A percentile compares a stretch with the other conserved stretches of the same genome.
Evolutionary conservation across 176 grass and related monocot genomes (phyloP).

Genomic region (Coix lacrymajobi): DNA sequence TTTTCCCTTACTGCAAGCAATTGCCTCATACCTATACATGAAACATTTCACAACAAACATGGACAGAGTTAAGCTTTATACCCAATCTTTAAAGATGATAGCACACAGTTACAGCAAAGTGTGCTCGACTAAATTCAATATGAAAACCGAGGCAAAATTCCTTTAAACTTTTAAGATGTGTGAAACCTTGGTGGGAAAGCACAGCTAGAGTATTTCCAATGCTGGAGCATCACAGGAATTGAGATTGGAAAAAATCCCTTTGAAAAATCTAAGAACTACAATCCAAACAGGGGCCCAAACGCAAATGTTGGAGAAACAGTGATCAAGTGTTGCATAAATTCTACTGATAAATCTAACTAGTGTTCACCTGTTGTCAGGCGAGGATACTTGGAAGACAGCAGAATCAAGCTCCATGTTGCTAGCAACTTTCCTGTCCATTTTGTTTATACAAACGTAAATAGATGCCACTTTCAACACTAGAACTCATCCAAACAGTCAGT

Average conservation of each 20-base stretch:
- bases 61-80: neutral
- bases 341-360: neutral
- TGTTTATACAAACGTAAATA: neutral
- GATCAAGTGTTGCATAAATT: neutral
- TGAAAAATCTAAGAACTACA: neutral
- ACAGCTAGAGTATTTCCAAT: neutral
- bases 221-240: neutral
- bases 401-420: conserved; percentile 61
- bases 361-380: conserved; percentile 60
- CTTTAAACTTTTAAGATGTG: neutral
- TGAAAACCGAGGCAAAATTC: neutral
- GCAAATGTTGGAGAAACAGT: neutral
- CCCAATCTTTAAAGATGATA: conserved; percentile 3
- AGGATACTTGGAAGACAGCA: conserved; percentile 63
- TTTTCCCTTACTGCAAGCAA: conserved; percentile 58
- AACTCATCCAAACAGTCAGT: neutral
- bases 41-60: neutral
- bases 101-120: neutral
- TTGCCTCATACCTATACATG: conserved; percentile 65
- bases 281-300: neutral
- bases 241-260: neutral
- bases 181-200: neutral
- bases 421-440: conserved; percentile 53
- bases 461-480: neutral
- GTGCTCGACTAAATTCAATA: neutral